phyloP scores from a whole-genome alignment of 805 yeast genomes.

The Diddensiella santjacobensis region DNA sequence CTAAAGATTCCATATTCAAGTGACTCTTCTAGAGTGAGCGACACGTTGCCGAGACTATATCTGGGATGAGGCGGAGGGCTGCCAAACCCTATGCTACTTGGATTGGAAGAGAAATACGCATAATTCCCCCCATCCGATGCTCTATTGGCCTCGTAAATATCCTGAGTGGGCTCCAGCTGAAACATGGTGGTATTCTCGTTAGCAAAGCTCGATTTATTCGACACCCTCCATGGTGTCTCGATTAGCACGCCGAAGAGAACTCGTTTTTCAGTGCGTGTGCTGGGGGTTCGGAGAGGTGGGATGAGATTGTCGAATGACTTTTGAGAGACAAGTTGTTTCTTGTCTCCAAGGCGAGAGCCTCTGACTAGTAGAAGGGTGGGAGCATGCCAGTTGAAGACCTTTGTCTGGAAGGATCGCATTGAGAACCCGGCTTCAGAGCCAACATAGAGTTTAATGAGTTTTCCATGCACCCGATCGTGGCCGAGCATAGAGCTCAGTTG shows the following conservation, averaged over 20 bases:
- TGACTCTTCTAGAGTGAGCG: slow-evolving; percentile 71
- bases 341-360: slow-evolving; percentile 44
- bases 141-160: slow-evolving; percentile 41
- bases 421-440: slow-evolving; percentile 84
- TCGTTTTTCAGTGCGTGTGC: slow-evolving; percentile 30
- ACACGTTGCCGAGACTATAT: slow-evolving; percentile 64
- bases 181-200: slow-evolving; percentile 53
- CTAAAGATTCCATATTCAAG: slow-evolving; percentile 81
- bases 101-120: slow-evolving; percentile 56
- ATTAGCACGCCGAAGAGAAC: slow-evolving; percentile 64
- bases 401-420: slow-evolving; percentile 79
- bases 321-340: slow-evolving; percentile 19
- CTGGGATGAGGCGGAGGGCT: slow-evolving; percentile 43
- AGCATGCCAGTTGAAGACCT: slow-evolving; percentile 85
- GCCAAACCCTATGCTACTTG: slow-evolving; percentile 86
- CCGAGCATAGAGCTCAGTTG: slow-evolving; percentile 41
- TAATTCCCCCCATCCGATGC: slow-evolving; percentile 36
- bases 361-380: slow-evolving; percentile 70
- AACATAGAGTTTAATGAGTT: slow-evolving; percentile 56
- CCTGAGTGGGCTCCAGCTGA: slow-evolving; percentile 65
- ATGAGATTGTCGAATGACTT: slow-evolving; percentile 23
- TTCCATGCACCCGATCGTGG: slow-evolving; percentile 18
- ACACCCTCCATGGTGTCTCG: slow-evolving; percentile 69
- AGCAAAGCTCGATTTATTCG: slow-evolving; percentile 73
- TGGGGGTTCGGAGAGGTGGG: slow-evolving; percentile 22